Conservation (phyloP, 2,329 filamentous ascomycete genomes). For the Tolypocladium guangdongense region DNA sequence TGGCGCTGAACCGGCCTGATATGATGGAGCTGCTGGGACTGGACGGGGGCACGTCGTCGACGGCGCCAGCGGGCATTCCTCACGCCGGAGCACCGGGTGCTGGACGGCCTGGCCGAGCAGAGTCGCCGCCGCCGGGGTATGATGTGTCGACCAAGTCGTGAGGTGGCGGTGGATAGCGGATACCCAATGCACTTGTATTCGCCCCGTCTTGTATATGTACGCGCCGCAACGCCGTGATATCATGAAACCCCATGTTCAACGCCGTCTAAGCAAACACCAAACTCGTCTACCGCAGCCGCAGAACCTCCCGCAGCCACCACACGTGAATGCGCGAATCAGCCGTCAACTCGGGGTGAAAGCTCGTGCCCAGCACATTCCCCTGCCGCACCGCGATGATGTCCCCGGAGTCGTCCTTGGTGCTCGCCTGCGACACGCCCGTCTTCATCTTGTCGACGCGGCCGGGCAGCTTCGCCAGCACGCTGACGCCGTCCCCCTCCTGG, state of each 20-base stretch:
- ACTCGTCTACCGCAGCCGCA: conserved; percentile 10
- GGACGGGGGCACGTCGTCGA: not conserved
- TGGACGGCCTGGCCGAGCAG: not conserved
- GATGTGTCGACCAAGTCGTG: not conserved
- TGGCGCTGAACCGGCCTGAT: conserved; percentile 12
- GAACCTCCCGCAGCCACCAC: conserved; percentile 76
- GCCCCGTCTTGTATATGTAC: not conserved
- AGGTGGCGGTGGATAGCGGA: not conserved
- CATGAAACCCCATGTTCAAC: not conserved
- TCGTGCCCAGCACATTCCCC: conserved; percentile 86
- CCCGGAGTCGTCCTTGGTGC: conserved; percentile 35
- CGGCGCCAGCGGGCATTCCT: not conserved
- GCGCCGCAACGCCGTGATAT: not conserved
- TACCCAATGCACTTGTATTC: not conserved
- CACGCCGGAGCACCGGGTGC: not conserved
- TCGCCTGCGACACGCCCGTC: conserved; percentile 24
- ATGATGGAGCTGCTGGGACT: conserved; percentile 15
- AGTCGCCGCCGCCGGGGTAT: not conserved
- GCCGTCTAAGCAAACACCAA: not conserved
- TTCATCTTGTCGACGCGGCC: conserved; percentile 26
- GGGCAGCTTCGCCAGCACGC: conserved; percentile 42
- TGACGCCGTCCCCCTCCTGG: conserved; percentile 19
- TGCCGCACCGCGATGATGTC: conserved; percentile 86
- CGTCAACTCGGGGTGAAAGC: conserved; percentile 92
- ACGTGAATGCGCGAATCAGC: conserved; percentile 77